A percentile compares a stretch with the other conserved stretches of the same genome.
Evolutionary conservation across 306 rosid species (phyloP).

Genomic region (Lagenaria siceraria): DNA sequence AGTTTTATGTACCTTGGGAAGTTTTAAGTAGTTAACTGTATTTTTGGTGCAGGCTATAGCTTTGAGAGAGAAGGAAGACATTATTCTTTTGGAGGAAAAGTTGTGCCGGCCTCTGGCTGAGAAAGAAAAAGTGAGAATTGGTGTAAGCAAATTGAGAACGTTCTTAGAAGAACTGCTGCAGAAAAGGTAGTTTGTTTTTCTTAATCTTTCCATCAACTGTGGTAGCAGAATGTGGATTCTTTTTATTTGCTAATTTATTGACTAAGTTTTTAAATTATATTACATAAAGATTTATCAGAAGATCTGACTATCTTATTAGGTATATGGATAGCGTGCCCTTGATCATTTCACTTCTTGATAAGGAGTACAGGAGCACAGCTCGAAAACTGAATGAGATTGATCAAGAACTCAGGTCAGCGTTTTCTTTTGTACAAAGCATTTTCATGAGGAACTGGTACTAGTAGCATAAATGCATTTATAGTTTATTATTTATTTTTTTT

Average conservation of each 20-base stretch:
- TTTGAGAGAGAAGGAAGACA: slow-evolving; percentile 75
- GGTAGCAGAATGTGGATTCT: not conserved
- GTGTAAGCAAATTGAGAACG: slow-evolving; percentile 75
- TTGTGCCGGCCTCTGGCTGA: slow-evolving; percentile 65
- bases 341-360: slow-evolving; percentile 95
- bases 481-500: not conserved
- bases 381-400: slow-evolving; percentile 62
- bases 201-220: not conserved
- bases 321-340: slow-evolving; percentile 78
- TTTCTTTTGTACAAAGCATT: not conserved
- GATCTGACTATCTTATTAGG: slow-evolving; percentile 37
- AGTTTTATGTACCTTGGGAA: not conserved
- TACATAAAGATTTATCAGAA: slow-evolving; percentile 11
- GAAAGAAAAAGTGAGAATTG: slow-evolving; percentile 80
- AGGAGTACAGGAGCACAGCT: slow-evolving; percentile 66
- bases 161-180: slow-evolving; percentile 83
- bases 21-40: slow-evolving; percentile 7
- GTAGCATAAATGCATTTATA: not conserved
- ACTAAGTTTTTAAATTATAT: slow-evolving; percentile 7
- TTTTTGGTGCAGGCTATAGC: slow-evolving; percentile 52
- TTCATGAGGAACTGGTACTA: not conserved
- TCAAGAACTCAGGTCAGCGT: slow-evolving; percentile 70
- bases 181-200: slow-evolving; percentile 41
- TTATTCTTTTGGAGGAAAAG: slow-evolving; percentile 68
- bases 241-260: not conserved